Evolutionary conservation across 2,329 filamentous ascomycete species (phyloP).

Genomic region (Penicillium sp.): DNA sequence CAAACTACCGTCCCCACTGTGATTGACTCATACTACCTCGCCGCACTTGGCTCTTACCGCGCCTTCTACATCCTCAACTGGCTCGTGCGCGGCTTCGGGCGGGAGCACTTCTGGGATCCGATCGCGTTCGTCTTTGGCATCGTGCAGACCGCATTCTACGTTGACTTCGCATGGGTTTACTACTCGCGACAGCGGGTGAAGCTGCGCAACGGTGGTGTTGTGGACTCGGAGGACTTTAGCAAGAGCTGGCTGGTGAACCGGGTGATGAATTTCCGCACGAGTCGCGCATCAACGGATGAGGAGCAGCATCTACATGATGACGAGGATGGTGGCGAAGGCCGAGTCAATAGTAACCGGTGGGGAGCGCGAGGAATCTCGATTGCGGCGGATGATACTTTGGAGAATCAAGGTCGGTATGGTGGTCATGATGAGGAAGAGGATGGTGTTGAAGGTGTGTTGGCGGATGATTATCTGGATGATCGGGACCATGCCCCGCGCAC

Average conservation of each 20-base stretch:
- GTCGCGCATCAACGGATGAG: slow-evolving; percentile 41
- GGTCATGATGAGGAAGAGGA: slow-evolving; percentile 16
- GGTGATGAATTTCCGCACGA: slow-evolving; percentile 64
- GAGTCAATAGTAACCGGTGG: slow-evolving; percentile 54
- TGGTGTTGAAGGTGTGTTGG: slow-evolving; percentile 16
- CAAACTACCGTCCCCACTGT: slow-evolving; percentile 96
- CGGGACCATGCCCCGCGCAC: neutral
- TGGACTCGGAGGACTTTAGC: slow-evolving; percentile 85
- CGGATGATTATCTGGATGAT: slow-evolving; percentile 15
- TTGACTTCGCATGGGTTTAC: slow-evolving; percentile 97
- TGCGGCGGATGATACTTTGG: slow-evolving; percentile 59
- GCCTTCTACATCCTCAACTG: slow-evolving; percentile 90
- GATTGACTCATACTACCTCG: slow-evolving; percentile 93
- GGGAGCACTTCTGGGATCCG: slow-evolving; percentile 64
- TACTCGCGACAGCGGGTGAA: slow-evolving; percentile 92
- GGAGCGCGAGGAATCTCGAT: slow-evolving; percentile 62
- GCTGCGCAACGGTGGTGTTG: slow-evolving; percentile 81
- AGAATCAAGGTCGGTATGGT: slow-evolving; percentile 25
- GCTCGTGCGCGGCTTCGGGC: slow-evolving; percentile 70
- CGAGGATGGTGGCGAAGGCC: slow-evolving; percentile 32
- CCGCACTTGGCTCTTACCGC: slow-evolving; percentile 84
- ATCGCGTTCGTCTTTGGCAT: slow-evolving; percentile 84
- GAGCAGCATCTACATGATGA: slow-evolving; percentile 42
- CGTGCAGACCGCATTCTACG: slow-evolving; percentile 84
- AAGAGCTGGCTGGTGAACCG: slow-evolving; percentile 81